Percentiles rank a stretch among this genome's conserved stretches.
Evolutionary conservation across 1,139 yeast species (phyloP).

Genomic region (Chernovozyma aurita): DNA sequence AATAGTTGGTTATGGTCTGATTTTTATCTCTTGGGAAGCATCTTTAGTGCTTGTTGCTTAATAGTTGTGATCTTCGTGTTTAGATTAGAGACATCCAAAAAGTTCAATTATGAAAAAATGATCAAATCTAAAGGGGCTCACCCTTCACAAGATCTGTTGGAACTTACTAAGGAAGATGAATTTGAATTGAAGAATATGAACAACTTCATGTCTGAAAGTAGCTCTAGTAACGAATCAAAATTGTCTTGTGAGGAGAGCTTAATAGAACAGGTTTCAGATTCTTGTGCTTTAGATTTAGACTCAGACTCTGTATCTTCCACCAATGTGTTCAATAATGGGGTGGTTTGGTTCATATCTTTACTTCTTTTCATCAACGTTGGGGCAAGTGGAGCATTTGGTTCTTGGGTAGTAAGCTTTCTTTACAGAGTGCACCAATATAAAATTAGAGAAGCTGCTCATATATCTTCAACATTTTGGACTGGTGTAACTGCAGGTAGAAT

Average conservation of each 20-base stretch:
- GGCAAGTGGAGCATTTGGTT: constrained; percentile 63
- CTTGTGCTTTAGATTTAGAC: background rate
- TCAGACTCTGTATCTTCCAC: background rate
- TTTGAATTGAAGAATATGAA: background rate
- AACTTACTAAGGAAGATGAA: background rate
- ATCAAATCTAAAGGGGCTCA: constrained; percentile 10
- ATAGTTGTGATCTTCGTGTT: constrained; percentile 27
- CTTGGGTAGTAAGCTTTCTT: constrained; percentile 62
- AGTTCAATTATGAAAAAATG: constrained; percentile 38
- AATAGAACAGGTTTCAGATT: background rate
- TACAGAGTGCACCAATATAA: constrained; percentile 43
- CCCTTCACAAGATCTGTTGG: background rate
- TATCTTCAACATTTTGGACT: constrained; percentile 63
- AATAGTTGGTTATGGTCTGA: constrained; percentile 46
- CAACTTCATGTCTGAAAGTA: background rate
- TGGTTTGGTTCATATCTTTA: constrained; percentile 43
- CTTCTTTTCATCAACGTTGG: constrained; percentile 61
- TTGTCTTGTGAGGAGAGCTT: background rate
- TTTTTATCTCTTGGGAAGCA: constrained; percentile 37
- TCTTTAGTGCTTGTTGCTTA: constrained; percentile 20
- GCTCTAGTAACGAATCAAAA: no score
- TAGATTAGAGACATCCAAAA: constrained; percentile 50
- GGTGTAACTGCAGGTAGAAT: constrained; percentile 64
- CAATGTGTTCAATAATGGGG: background rate
- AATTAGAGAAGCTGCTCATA: constrained; percentile 48